A percentile compares a stretch with the other conserved stretches of the same genome.
phyloP scores from a whole-genome alignment of 352 stramenopile genomes.

The Peronosclerospora sorghi region DNA sequence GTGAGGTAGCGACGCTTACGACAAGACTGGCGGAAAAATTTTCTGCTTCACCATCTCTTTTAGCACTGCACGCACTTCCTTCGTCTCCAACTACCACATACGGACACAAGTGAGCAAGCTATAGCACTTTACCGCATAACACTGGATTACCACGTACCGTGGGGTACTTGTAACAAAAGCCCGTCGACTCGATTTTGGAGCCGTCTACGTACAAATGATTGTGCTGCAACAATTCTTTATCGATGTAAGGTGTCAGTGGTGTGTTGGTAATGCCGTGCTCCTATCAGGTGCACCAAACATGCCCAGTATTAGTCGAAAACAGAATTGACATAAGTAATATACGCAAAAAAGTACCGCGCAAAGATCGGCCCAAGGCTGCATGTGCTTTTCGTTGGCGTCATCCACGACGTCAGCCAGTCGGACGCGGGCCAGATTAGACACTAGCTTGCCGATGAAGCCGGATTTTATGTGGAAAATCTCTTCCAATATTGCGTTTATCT shows the following conservation, averaged over 20 bases:
- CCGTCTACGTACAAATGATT: constrained; percentile 74
- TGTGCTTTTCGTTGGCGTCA: constrained; percentile 86
- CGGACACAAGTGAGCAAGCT: background rate
- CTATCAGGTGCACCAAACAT: constrained; percentile 16
- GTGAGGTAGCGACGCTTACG: constrained; percentile 6
- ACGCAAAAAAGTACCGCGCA: constrained; percentile 30
- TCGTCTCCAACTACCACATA: constrained; percentile 34
- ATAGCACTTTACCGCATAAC: background rate
- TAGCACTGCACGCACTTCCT: constrained; percentile 46
- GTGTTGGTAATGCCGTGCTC: constrained; percentile 74
- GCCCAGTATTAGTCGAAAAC: constrained; percentile 7
- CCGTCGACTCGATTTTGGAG: constrained; percentile 65
- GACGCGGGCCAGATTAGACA: constrained; percentile 74
- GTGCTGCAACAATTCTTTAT: constrained; percentile 79
- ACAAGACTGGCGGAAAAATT: constrained; percentile 71
- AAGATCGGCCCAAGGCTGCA: constrained; percentile 80
- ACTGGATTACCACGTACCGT: constrained; percentile 20
- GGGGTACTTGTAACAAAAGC: constrained; percentile 68
- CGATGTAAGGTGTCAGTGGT: constrained; percentile 78
- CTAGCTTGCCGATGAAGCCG: constrained; percentile 76
- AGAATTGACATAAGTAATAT: no score
- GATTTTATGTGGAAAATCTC: constrained; percentile 76
- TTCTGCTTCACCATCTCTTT: constrained; percentile 69
- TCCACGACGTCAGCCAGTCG: constrained; percentile 74
- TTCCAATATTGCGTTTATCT: constrained; percentile 66